Percentiles rank a stretch among this genome's conserved stretches.
These are phyloP conservation scores for Neurospora crassa DNA, from an alignment of 2,329 filamentous ascomycete species.

Conservation along the genomic window DNA sequence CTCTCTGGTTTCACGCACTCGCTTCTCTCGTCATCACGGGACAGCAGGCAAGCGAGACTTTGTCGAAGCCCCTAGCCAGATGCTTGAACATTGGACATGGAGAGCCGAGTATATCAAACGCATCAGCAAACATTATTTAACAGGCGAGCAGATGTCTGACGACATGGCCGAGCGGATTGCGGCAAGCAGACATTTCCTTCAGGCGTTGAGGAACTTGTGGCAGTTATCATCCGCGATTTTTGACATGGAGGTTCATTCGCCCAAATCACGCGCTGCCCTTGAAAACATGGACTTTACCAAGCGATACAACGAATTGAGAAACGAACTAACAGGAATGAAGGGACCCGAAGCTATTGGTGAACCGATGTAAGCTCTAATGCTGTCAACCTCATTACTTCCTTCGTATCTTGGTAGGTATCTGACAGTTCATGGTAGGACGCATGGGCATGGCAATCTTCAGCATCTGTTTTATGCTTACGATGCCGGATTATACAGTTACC, in stretches of 20 bases:
- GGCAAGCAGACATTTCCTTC: conserved; percentile 71
- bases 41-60: conserved; percentile 59
- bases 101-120: conserved; percentile 52
- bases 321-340: conserved; percentile 62
- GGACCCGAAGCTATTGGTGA: conserved; percentile 60
- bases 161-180: conserved; percentile 66
- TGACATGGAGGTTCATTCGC: conserved; percentile 73
- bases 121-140: conserved; percentile 66
- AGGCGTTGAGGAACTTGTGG: conserved; percentile 65
- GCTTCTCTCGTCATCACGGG: conserved; percentile 58
- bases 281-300: conserved; percentile 55
- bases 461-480: conserved; percentile 80
- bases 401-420: conserved; percentile 1
- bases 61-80: conserved; percentile 62
- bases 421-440: conserved; percentile 16
- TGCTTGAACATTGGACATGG: conserved; percentile 73
- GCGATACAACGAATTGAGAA: conserved; percentile 63
- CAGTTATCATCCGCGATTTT: conserved; percentile 77
- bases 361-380: conserved; percentile 33
- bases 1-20: conserved; percentile 53
- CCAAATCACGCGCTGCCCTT: conserved; percentile 57
- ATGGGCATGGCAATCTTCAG: conserved; percentile 71
- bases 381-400: background rate
- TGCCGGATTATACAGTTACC: conserved; percentile 71
- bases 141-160: conserved; percentile 60